A percentile compares a stretch with the other conserved stretches of the same genome.
These are phyloP conservation scores for Achlya hypogyna DNA, from an alignment of 352 stramenopile genomes.

Conservation along the genomic window DNA sequence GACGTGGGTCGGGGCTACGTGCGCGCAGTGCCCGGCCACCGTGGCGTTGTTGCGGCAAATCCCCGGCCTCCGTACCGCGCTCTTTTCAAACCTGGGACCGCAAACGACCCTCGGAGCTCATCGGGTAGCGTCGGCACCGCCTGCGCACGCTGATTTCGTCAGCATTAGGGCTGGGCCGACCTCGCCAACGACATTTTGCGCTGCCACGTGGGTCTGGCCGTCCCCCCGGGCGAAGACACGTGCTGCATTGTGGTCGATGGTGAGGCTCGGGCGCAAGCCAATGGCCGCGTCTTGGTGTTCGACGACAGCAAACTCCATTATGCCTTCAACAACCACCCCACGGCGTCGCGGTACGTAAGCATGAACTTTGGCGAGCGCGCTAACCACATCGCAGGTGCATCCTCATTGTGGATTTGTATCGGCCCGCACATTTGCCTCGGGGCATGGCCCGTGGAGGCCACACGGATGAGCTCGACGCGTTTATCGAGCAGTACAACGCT, in stretches of 20 bases:
- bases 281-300: constrained; percentile 81
- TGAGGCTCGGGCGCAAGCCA: constrained; percentile 54
- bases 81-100: constrained; percentile 85
- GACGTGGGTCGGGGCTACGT: constrained; percentile 71
- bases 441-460: constrained; percentile 72
- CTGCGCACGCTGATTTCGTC: constrained; percentile 4
- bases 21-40: constrained; percentile 67
- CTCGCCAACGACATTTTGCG: constrained; percentile 85
- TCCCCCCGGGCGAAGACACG: constrained; percentile 50
- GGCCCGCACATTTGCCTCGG: constrained; percentile 64
- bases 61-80: constrained; percentile 65
- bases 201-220: constrained; percentile 62
- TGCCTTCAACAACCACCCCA: constrained; percentile 68
- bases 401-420: constrained; percentile 84
- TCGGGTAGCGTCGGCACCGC: constrained; percentile 20
- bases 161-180: constrained; percentile 65
- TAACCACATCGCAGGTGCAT: constrained; percentile 29
- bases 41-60: constrained; percentile 51
- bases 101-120: constrained; percentile 63
- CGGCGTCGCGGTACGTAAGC: constrained; percentile 33
- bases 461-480: constrained; percentile 83
- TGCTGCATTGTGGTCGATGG: constrained; percentile 73
- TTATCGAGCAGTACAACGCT: constrained; percentile 62
- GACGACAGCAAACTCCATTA: constrained; percentile 89
- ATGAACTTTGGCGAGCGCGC: too few relatives aligned